Percentiles rank a stretch among this genome's conserved stretches.
Evolutionary conservation across 2,329 filamentous ascomycete genomes (phyloP).

Genomic region (Thermoascus crustaceus): DNA sequence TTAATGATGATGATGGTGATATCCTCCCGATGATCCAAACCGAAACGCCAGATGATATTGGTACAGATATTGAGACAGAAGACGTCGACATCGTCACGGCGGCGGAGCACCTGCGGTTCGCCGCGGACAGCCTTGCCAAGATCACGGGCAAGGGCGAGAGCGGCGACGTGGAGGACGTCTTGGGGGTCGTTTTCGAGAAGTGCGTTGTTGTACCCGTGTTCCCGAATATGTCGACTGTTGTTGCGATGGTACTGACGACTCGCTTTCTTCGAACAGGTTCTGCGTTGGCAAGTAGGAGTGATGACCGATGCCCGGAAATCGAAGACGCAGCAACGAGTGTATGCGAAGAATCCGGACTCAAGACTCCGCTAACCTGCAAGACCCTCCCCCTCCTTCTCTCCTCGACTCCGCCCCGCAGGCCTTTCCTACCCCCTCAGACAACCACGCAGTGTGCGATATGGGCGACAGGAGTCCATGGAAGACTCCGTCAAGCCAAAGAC

Average conservation of each 20-base stretch:
- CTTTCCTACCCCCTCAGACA: too few species aligned
- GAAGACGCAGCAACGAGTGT: constrained; percentile 1
- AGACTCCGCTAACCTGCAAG: too few species aligned
- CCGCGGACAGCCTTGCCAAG: constrained; percentile 68
- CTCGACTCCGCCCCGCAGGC: too few species aligned
- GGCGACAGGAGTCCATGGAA: too few species aligned
- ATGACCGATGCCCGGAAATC: neutral
- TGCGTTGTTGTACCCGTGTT: constrained; percentile 41
- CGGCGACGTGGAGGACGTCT: constrained; percentile 87
- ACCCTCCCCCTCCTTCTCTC: too few species aligned
- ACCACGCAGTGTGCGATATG: too few species aligned
- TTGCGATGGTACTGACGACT: constrained; percentile 5
- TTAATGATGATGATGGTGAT: constrained; percentile 2
- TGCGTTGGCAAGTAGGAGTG: constrained; percentile 46
- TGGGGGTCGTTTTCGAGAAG: constrained; percentile 98
- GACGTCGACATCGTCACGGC: constrained; percentile 75
- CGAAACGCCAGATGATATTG: constrained; percentile 12
- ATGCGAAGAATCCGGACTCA: too few species aligned
- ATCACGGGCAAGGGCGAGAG: constrained; percentile 81
- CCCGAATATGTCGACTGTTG: constrained; percentile 7
- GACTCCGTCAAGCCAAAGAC: too few species aligned
- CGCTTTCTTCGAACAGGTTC: constrained; percentile 36
- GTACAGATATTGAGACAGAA: constrained; percentile 10
- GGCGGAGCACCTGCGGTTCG: constrained; percentile 77
- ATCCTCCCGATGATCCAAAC: constrained; percentile 1